Evolutionary conservation across 441 rosid genomes (phyloP), one percentile per base, ranked within the genome.

Genomic region (Adansonia rubrostipa): DNA sequence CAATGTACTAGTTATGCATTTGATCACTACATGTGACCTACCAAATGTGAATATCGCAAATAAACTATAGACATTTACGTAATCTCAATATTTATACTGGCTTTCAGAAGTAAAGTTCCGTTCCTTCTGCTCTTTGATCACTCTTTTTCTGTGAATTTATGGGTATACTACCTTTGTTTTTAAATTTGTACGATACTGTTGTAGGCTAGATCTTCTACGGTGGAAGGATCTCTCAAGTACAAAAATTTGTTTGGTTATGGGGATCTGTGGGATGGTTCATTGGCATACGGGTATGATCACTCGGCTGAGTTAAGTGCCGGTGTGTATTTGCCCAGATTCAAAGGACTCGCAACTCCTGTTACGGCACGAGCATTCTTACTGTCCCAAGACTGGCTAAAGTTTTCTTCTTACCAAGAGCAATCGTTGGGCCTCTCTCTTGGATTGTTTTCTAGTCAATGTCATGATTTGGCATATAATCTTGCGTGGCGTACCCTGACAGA

Each of bases 211-310:
- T 92, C 97, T 78, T 93, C 97, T 40, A 88, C 95, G 15, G 78
- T 90, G 67, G 99, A 96, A 90, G 99, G 92, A 78, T 83, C 94
- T 13, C 79, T 93, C 53, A 96, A 91, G 87, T 92, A 88, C 77
- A 96, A 93, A 85, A 96, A 96, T 80, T 63, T 92, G 76, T 88
- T 93, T 82, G 99, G 99, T 14, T 87, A 89, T 86, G 98, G 98
- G 58, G 99, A 94, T 87, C 84, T 90, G 28, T 96, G 98, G 99
- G 97, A 96, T 73, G 90, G 91, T 71, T 88, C 97, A 74, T 58
- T 93, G 80, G 93, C 92, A n/a, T 93, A 88, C 90, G 98, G 98
- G 51, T 89, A 82, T 80, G 97, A 92, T 80, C 91, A 88, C 80
- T 87, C 94, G 50, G 87, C 93, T 19, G 99, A 94, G 88, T 81